Base-by-base conservation (phyloP, 805 yeast species). In the Candida ovalis region DNA sequence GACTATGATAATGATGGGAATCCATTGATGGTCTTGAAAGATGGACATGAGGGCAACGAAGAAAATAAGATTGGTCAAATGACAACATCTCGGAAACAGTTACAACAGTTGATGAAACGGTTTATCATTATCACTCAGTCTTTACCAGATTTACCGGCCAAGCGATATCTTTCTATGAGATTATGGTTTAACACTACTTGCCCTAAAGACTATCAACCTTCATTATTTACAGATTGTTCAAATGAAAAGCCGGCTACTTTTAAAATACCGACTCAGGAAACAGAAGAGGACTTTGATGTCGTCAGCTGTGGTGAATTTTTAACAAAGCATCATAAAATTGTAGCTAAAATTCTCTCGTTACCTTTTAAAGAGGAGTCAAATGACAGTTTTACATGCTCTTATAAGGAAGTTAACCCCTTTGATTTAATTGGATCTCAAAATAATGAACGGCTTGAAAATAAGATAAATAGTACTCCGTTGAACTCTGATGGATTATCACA, bases 101-200 rank as follows among this genome's bases (percentile, higher is more conserved):
- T 77, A 3, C 80, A 77, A 49, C 75, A 72, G 44, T 54, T 80
- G 42, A 71, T 81, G 69, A 73, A 72, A 56, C 65, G 78, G 45
- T 72, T 82, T 44, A 76, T 81, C 19, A 66, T 78, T 1, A 60
- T 75, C 4, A 78, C 84, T 0, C 86, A 82, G 58, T 66, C 75
- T 0, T 63, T 81, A n/a, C 74, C 77, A 17, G 73, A 77, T 1
- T 56, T 80, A 23, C 84, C 85, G 1, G 61, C 64, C 1, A 67
- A 72, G 37, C 72, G 79, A 46, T 76, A 55, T 44, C 56, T 81
- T 35, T 67, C 77, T 0, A 70, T 81, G 71, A 69, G 79, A 49
- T 60, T 81, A 43, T 44, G 77, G 49, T 80, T 73, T 41, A 78
- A 77, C 49, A 78, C 77, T 3, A 48, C 43, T 3, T 72, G 78